Conservation (phyloP, 371 early-diverging fungal species). For the Mucor velutinosus region DNA sequence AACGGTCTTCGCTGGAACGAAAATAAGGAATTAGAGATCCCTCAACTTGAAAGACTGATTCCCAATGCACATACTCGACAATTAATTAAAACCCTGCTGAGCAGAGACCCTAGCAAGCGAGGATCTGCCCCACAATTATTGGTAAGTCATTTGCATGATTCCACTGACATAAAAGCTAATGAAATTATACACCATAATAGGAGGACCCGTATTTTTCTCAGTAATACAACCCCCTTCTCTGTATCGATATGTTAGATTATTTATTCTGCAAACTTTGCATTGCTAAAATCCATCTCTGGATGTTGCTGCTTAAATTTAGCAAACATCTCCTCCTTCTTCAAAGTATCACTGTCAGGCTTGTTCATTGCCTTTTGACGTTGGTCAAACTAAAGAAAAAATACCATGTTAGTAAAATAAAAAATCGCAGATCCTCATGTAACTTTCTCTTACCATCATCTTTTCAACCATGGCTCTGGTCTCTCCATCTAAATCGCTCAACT, state of each 20-base stretch:
- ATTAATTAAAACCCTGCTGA: slow-evolving; percentile 37
- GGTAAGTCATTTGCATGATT: slow-evolving; percentile 24
- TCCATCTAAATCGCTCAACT: slow-evolving; percentile 85
- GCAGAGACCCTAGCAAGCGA: slow-evolving; percentile 45
- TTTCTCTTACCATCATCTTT: slow-evolving; percentile 70
- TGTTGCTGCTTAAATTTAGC: slow-evolving; percentile 74
- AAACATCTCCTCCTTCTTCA: slow-evolving; percentile 78
- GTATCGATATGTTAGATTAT: neutral
- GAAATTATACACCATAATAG: slow-evolving; percentile 2
- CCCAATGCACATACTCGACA: slow-evolving; percentile 37
- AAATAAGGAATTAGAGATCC: slow-evolving; percentile 49
- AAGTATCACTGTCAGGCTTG: slow-evolving; percentile 81
- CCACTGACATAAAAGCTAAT: neutral
- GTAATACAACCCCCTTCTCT: neutral
- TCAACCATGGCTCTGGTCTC: slow-evolving; percentile 91
- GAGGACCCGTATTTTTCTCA: slow-evolving; percentile 16
- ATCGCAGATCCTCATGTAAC: neutral
- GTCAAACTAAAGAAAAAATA: slow-evolving; percentile 69
- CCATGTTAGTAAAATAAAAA: neutral
- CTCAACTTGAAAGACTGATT: slow-evolving; percentile 40
- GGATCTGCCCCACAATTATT: slow-evolving; percentile 40
- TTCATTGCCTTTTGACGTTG: slow-evolving; percentile 88
- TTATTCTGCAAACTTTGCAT: slow-evolving; percentile 25
- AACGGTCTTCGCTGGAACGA: slow-evolving; percentile 54
- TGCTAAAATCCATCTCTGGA: slow-evolving; percentile 58